Percentiles rank a stretch among this genome's conserved stretches.
phyloP scores from a whole-genome alignment of 257 asterid species.

The Lycium ferocissimum region DNA sequence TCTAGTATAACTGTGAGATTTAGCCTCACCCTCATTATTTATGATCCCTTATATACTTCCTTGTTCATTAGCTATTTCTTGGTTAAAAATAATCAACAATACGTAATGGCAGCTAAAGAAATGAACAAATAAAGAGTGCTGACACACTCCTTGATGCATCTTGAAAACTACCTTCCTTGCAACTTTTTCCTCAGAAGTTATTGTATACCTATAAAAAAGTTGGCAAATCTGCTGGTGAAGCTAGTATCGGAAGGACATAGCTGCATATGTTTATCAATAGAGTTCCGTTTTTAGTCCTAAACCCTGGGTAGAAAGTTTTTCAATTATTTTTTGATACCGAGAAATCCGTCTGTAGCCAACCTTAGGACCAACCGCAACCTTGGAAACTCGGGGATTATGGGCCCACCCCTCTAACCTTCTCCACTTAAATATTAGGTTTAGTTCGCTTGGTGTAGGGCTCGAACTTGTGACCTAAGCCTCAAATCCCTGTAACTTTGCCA shows the following conservation, averaged over 20 bases:
- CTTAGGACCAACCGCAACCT: not conserved
- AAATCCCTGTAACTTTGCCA: not conserved
- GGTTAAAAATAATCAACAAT: not conserved
- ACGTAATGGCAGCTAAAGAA: slow-evolving; percentile 20
- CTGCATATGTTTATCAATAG: not conserved
- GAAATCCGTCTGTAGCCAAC: slow-evolving; percentile 7
- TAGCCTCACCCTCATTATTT: not conserved
- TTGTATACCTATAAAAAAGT: not conserved
- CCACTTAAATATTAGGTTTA: not conserved
- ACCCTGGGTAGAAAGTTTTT: not conserved
- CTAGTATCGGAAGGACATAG: not conserved
- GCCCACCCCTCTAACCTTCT: not conserved
- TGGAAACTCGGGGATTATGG: slow-evolving; percentile 1
- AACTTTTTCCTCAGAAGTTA: not conserved
- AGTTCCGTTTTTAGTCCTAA: slow-evolving; percentile 13
- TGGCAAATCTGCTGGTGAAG: not conserved
- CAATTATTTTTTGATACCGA: not conserved
- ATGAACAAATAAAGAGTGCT: not conserved
- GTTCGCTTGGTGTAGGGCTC: not conserved
- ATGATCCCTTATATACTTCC: slow-evolving; percentile 12
- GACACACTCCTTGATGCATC: not conserved
- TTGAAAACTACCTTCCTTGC: not conserved
- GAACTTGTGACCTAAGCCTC: slow-evolving; percentile 5
- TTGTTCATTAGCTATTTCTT: slow-evolving; percentile 17
- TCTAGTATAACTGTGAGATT: not conserved